phyloP scores from a whole-genome alignment of 805 yeast genomes.

The Lipomyces chichibuensis region DNA sequence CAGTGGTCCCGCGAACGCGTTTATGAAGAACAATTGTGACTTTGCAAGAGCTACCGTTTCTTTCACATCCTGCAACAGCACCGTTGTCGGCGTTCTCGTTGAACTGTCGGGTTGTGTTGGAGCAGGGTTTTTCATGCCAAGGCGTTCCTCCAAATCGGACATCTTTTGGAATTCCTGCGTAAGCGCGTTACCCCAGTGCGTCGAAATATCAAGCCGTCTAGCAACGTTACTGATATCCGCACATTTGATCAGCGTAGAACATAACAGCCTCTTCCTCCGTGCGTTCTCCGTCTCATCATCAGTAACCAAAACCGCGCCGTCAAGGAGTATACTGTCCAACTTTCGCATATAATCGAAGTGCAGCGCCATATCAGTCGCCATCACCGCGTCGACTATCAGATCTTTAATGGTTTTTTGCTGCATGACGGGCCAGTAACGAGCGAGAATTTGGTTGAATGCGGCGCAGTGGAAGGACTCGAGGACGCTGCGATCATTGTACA shows the following conservation, averaged over 20 bases:
- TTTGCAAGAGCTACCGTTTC: constrained; percentile 51
- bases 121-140: constrained; percentile 35
- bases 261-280: constrained; percentile 49
- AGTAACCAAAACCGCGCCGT: not conserved
- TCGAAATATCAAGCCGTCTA: constrained; percentile 71
- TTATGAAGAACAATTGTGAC: constrained; percentile 82
- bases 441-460: constrained; percentile 57
- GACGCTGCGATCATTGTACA: constrained; percentile 67
- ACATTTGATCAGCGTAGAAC: constrained; percentile 79
- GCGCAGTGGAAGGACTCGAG: constrained; percentile 82
- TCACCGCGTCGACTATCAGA: constrained; percentile 51
- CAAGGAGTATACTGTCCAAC: constrained; percentile 26
- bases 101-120: constrained; percentile 12
- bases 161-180: constrained; percentile 77
- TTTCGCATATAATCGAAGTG: constrained; percentile 71
- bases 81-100: not conserved
- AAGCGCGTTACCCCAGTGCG: constrained; percentile 85
- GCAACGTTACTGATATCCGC: constrained; percentile 96
- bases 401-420: constrained; percentile 30
- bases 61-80: constrained; percentile 4
- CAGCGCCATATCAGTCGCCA: constrained; percentile 91
- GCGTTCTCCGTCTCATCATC: not conserved
- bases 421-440: constrained; percentile 52
- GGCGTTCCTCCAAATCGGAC: constrained; percentile 52
- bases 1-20: constrained; percentile 76